Base-by-base conservation (phyloP, 1,139 yeast genomes). In the Candida tunisiensis region DNA sequence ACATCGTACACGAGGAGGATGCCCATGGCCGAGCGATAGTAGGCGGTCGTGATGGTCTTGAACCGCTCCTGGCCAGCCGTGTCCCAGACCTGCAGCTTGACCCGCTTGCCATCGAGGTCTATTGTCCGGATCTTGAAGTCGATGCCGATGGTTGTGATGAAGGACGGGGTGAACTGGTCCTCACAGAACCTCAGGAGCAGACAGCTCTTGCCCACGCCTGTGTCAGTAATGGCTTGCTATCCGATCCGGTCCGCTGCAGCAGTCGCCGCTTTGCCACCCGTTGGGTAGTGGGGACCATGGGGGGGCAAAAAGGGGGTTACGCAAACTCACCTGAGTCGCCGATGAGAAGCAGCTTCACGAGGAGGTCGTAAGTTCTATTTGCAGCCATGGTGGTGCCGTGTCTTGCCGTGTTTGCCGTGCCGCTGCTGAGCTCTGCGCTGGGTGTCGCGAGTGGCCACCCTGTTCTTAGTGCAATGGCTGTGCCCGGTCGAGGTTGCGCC, bases 11-110 rank as follows among this genome's bases (percentile, higher is more conserved):
- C 93, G 41, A 88, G 69, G 33, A 88, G 72, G 50, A 91, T 88
- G 36, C 98, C 99, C 91, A 83, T 82, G 33, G 99, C 98, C 31
- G 96, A 95, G 55, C 99, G 72, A 60, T 91, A 88, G 57, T 91
- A 88, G 7, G 98, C 95, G 13, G 96, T 83, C 27, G 98, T 88
- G 54, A 88, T 88, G 30, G 98, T 88, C 62, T 95, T 73, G 65
- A 88, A 88, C 44, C 98, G 68, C 55, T 88, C 98, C 58, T 88
- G 98, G 16, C 98, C 98, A 5, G 98, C 98, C 21, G 98, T 88
- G 53, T 88, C 98, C 98, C 98, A 88, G 24, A 88, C 83, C 55
- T 88, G 98, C 47, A 88, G 67, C 58, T 88, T 88, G 55, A 91
- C 79, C 42, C 77, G 74, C 55, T 80, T 79, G 33, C 93, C 93